phyloP scores from a whole-genome alignment of 768 basidiomycete genomes.

The Tulasnella sp. region DNA sequence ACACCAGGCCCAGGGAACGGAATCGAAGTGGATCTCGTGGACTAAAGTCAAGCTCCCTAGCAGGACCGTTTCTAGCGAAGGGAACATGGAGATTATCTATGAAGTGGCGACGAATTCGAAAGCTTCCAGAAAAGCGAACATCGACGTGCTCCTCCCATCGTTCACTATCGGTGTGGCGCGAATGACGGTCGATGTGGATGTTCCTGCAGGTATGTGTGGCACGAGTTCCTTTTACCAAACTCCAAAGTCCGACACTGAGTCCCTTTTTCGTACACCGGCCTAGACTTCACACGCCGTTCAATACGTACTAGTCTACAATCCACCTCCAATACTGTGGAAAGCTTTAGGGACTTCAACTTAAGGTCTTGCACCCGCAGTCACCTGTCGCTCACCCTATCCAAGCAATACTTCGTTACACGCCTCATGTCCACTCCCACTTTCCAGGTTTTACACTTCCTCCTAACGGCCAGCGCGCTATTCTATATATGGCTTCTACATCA shows the following conservation, averaged over 20 bases:
- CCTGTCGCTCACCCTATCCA: constrained; percentile 2
- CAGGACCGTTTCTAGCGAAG: not conserved
- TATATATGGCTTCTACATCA: not conserved
- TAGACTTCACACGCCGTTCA: not conserved
- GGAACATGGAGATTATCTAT: not conserved
- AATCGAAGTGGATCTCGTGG: not conserved
- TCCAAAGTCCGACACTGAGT: not conserved
- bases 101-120: not conserved
- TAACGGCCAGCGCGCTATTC: not conserved
- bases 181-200: not conserved
- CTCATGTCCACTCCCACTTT: not conserved
- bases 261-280: not conserved
- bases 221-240: not conserved
- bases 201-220: not conserved
- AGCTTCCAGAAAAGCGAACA: not conserved
- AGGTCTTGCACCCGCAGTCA: not conserved
- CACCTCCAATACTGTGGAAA: not conserved
- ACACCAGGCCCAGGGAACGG: not conserved
- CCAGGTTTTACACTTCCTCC: not conserved
- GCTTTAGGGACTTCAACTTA: not conserved
- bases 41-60: not conserved
- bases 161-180: constrained; percentile 1
- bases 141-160: not conserved
- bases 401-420: not conserved
- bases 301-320: not conserved